Evolutionary conservation across 2,329 filamentous ascomycete genomes (phyloP).

Genomic region (Aureobasidium musti): DNA sequence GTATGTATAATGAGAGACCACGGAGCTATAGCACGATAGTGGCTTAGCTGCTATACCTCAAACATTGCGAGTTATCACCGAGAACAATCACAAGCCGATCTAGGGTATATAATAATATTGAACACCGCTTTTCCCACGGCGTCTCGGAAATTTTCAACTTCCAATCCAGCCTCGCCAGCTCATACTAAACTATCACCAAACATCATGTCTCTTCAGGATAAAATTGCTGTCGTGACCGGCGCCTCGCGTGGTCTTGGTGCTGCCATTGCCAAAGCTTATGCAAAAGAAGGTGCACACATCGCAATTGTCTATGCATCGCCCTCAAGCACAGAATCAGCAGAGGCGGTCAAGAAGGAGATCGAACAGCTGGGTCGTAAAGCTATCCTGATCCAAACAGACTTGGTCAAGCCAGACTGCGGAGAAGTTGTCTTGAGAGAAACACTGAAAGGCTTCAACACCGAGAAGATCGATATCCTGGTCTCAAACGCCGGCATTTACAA

Average conservation of each 20-base stretch:
- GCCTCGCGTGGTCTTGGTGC: conserved; percentile 47
- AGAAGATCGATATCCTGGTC: conserved; percentile 61
- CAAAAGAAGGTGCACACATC: conserved; percentile 48
- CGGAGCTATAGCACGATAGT: background rate
- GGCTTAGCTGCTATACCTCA: conserved; percentile 42
- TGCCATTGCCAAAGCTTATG: conserved; percentile 44
- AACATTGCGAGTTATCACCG: conserved; percentile 30
- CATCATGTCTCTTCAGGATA: conserved; percentile 29
- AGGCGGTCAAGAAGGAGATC: conserved; percentile 53
- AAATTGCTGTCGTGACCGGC: conserved; percentile 47
- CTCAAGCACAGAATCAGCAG: conserved; percentile 57
- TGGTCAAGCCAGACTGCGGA: conserved; percentile 50
- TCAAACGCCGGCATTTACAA: conserved; percentile 53
- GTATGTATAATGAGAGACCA: background rate
- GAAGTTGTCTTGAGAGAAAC: conserved; percentile 54
- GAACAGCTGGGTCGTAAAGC: conserved; percentile 44
- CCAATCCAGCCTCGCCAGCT: background rate
- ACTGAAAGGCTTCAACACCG: conserved; percentile 42
- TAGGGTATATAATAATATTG: background rate
- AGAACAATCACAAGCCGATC: background rate
- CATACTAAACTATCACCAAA: too few relatives aligned
- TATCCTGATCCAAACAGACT: conserved; percentile 60
- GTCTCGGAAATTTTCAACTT: background rate
- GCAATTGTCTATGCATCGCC: conserved; percentile 56
- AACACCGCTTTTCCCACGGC: background rate